Evolutionary conservation across 2,329 filamentous ascomycete species (phyloP), one percentile per base, ranked within the genome.

Genomic region (Ceratocystis albifundus): DNA sequence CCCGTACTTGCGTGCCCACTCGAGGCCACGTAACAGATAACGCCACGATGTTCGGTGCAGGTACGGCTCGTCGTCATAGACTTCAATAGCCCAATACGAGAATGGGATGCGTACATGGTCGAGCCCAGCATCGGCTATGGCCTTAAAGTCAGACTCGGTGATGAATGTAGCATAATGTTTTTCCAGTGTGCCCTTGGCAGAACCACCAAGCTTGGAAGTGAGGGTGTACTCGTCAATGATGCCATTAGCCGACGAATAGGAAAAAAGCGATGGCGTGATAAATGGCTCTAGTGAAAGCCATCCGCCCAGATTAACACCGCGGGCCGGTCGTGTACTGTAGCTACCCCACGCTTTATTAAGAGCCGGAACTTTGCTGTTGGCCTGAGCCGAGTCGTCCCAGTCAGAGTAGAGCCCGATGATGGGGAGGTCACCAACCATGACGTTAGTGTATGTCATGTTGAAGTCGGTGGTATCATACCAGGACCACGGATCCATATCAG

Each of bases 31-130:
- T 8, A 99, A 82, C 1, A 99, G 85, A 73, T 99, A 99, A 12
- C 94, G 84, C 93, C 93, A 99, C 1, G 89, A 88, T 0, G 90
- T 89, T 53, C 91, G 86, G 68, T 88, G 84, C 1, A 99, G 81
- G 73, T 96, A 99, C 1, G 92, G 90, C 72, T 99, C 94, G 55
- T 81, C 85, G 32, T 89, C 86, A 74, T 96, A 96, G 0, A 86
- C 88, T 67, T 86, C 84, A 1, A 97, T 86, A 0, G 92, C 90
- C 94, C 94, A 99, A 79, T 99, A 99, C 8, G 88, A 90, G 74
- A 88, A 97, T 0, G 89, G 91, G 65, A 99, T 96, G 65, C 94
- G 88, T n/a, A 99, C 89, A 74, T 99, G 94, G 73, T 99, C 94
- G 59, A 99, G 84, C 0, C 94, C 94, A 0, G 94, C 94, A 48